phyloP scores from a whole-genome alignment of 2,329 filamentous ascomycete species.

The Curvularia eragrostidis region DNA sequence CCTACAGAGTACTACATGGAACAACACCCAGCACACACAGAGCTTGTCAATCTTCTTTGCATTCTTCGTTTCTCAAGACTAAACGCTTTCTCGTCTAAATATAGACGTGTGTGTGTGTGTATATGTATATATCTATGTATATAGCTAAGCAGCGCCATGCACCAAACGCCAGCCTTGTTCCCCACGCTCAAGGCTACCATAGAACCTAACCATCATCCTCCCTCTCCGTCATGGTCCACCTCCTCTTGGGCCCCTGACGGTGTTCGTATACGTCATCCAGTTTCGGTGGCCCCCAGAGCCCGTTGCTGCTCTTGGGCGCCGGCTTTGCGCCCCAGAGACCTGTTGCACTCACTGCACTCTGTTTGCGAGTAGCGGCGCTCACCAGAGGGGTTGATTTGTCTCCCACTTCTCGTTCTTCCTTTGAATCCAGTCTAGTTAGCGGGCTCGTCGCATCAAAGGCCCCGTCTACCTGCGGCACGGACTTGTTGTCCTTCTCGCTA shows the following conservation, averaged over 20 bases:
- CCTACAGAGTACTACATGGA: background rate
- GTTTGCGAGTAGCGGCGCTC: slow-evolving; percentile 25
- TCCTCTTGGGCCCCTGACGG: slow-evolving; percentile 50
- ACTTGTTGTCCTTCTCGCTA: slow-evolving; percentile 5
- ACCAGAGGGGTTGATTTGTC: slow-evolving; percentile 43
- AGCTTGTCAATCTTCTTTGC: background rate
- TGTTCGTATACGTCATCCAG: slow-evolving; percentile 47
- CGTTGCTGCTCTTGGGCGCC: slow-evolving; percentile 34
- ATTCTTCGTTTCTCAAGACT: background rate
- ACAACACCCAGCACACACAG: too few relatives aligned
- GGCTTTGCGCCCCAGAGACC: slow-evolving; percentile 40
- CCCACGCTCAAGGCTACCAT: background rate
- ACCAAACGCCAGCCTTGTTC: background rate
- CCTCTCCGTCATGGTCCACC: slow-evolving; percentile 53
- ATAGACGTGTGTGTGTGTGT: too few relatives aligned
- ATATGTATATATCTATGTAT: too few relatives aligned
- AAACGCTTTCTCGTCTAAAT: background rate
- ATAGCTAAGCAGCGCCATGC: background rate
- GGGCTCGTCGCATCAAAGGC: slow-evolving; percentile 15
- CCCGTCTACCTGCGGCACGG: slow-evolving; percentile 15
- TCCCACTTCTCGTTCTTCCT: slow-evolving; percentile 39
- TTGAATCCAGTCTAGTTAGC: slow-evolving; percentile 26
- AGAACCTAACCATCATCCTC: slow-evolving; percentile 22
- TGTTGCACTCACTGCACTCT: slow-evolving; percentile 11
- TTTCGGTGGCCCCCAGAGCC: slow-evolving; percentile 54